These are phyloP conservation scores for Panicum hallii DNA, from an alignment of 202 grass and related monocot species.

Conservation along the genomic window DNA sequence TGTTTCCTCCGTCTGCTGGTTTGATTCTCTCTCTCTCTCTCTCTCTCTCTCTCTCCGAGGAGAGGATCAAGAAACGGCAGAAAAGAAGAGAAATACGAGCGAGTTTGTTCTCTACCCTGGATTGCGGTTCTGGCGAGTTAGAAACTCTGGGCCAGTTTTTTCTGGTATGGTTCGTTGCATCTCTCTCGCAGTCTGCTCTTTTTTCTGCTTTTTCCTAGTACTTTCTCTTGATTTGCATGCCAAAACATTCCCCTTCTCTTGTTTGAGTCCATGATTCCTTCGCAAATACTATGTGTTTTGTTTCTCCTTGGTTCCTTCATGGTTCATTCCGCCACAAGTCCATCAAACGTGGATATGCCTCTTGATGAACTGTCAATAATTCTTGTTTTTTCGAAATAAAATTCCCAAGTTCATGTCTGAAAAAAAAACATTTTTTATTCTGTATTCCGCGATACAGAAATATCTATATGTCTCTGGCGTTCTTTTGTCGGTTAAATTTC, in stretches of 20 bases:
- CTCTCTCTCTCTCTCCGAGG: constrained; percentile 16
- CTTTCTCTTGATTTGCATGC: constrained; percentile 32
- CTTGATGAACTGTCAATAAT: constrained; percentile 1
- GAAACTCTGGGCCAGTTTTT: neutral
- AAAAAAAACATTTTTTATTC: neutral
- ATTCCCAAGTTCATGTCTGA: neutral
- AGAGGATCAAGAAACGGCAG: constrained; percentile 44
- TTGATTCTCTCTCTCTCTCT: constrained; percentile 34
- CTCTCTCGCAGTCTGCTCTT: neutral
- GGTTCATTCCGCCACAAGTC: neutral
- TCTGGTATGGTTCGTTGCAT: constrained; percentile 45
- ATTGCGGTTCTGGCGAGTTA: constrained; percentile 29
- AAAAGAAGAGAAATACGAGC: neutral
- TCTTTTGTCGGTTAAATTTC: neutral
- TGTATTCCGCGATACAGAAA: neutral
- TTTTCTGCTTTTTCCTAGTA: constrained; percentile 11
- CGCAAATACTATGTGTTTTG: neutral
- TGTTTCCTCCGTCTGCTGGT: constrained; percentile 40
- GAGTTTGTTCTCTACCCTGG: constrained; percentile 13
- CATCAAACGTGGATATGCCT: neutral
- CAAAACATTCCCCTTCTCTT: neutral
- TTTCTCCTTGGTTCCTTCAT: constrained; percentile 1
- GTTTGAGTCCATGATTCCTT: constrained; percentile 21
- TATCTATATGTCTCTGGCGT: neutral
- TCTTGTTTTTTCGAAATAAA: constrained; percentile 17